Percentiles rank a stretch among this genome's conserved stretches.
Conservation (phyloP, 2,329 filamentous ascomycete species). For the Colletotrichum liriopes region DNA sequence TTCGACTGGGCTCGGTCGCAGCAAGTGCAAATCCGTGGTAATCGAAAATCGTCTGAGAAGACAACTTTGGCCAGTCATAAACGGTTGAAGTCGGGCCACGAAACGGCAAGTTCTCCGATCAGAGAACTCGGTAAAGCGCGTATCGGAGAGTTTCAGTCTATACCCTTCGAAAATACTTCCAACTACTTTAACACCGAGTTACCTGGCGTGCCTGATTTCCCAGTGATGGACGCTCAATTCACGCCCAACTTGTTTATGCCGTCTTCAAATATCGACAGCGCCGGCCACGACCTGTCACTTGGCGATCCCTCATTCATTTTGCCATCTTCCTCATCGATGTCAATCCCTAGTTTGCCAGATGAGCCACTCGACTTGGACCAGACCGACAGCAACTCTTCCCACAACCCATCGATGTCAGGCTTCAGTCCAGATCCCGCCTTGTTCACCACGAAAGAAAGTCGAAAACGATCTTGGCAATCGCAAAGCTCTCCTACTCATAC, state of each 20-base stretch:
- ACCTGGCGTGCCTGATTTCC: not conserved
- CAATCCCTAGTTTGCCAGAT: not conserved
- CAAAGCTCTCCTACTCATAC: not conserved
- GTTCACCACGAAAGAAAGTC: not conserved
- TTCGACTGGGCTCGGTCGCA: constrained; percentile 48
- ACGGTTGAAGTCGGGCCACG: constrained; percentile 15
- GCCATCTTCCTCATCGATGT: constrained; percentile 8
- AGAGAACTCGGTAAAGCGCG: not conserved
- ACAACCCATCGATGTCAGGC: not conserved
- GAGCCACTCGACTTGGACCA: not conserved
- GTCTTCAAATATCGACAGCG: not conserved
- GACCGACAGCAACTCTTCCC: not conserved
- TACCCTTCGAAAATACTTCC: not conserved
- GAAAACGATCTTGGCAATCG: constrained; percentile 17
- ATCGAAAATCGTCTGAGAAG: constrained; percentile 17
- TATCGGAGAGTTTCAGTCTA: not conserved
- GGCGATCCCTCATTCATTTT: constrained; percentile 11
- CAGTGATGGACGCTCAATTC: not conserved
- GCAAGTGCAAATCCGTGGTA: constrained; percentile 23
- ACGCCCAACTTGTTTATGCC: not conserved
- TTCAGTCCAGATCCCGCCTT: not conserved
- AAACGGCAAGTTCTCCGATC: not conserved
- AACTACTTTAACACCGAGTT: not conserved
- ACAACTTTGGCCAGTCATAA: not conserved
- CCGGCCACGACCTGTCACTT: not conserved